phyloP scores from a whole-genome alignment of 306 rosid genomes.

The Calophaca sinica region DNA sequence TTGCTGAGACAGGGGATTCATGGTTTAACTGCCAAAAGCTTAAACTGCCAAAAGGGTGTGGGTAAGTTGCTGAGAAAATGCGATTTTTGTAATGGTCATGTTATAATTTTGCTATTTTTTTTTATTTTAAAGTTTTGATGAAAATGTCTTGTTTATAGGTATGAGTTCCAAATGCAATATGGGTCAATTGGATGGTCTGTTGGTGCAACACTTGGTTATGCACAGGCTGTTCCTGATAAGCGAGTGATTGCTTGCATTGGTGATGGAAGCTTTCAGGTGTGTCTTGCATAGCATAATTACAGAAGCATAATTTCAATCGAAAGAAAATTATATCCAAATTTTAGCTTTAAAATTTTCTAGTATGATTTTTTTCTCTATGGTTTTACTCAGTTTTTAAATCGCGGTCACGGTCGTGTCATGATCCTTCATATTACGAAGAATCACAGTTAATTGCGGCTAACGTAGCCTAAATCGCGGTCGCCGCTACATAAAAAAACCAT shows the following conservation, averaged over 20 bases:
- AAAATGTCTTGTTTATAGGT: conserved; percentile 46
- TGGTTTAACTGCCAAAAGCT: conserved; percentile 80
- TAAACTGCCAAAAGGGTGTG: conserved; percentile 66
- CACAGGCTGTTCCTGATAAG: conserved; percentile 63
- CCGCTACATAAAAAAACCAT: too few species aligned
- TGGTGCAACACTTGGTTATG: conserved; percentile 78
- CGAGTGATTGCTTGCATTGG: conserved; percentile 70
- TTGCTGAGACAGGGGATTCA: conserved; percentile 80
- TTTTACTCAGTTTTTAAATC: too few species aligned
- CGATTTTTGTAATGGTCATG: neutral
- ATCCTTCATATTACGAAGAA: too few species aligned
- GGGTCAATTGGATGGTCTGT: conserved; percentile 78
- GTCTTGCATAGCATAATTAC: conserved; percentile 1
- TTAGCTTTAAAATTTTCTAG: neutral
- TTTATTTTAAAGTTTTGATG: conserved; percentile 12
- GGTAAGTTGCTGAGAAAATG: conserved; percentile 47
- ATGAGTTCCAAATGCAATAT: conserved; percentile 79
- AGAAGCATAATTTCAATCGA: neutral
- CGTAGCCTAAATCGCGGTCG: too few species aligned
- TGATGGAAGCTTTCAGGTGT: conserved; percentile 78
- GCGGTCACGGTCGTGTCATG: too few species aligned
- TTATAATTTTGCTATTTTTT: neutral
- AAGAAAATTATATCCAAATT: neutral
- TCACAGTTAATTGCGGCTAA: too few species aligned
- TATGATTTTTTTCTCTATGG: neutral